phyloP scores from a whole-genome alignment of 768 basidiomycete genomes.

The Ramaria sp. region DNA sequence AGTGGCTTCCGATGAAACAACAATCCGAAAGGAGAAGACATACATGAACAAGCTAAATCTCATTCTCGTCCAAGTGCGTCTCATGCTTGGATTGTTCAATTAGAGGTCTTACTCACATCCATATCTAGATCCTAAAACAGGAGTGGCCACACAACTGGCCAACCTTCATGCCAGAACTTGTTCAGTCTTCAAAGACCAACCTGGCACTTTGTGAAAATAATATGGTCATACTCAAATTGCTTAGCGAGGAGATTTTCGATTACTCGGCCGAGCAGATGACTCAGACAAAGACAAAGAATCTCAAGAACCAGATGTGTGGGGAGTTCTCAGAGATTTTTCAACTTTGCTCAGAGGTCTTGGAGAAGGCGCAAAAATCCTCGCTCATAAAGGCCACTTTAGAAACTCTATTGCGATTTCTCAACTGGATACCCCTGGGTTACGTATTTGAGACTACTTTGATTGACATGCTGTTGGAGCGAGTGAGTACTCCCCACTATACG shows the following conservation, averaged over 20 bases:
- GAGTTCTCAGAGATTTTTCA: conserved; percentile 35
- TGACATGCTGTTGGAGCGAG: conserved; percentile 32
- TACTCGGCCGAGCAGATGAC: conserved; percentile 43
- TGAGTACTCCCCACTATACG: conserved; percentile 17
- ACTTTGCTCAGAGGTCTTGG: conserved; percentile 37
- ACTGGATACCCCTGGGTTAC: conserved; percentile 43
- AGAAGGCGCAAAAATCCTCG: conserved; percentile 34
- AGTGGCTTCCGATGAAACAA: conserved; percentile 30
- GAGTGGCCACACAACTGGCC: conserved; percentile 44
- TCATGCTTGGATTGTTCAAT: neutral
- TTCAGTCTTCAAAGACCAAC: conserved; percentile 35
- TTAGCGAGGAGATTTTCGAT: conserved; percentile 42
- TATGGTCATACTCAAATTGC: conserved; percentile 40
- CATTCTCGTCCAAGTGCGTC: conserved; percentile 33
- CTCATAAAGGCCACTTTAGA: conserved; percentile 39
- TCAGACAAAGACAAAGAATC: conserved; percentile 35
- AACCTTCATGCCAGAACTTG: conserved; percentile 37
- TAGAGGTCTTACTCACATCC: neutral
- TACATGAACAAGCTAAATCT: conserved; percentile 39
- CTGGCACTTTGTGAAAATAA: conserved; percentile 41
- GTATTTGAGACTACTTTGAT: conserved; percentile 42
- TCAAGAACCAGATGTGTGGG: conserved; percentile 37
- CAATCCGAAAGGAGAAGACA: conserved; percentile 30
- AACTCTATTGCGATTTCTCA: conserved; percentile 36
- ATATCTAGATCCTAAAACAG: conserved; percentile 36